Percentiles rank a stretch among this genome's conserved stretches.
These are phyloP conservation scores for Podila verticillata DNA, from an alignment of 192 early-diverging fungal genomes.

Conservation along the genomic window DNA sequence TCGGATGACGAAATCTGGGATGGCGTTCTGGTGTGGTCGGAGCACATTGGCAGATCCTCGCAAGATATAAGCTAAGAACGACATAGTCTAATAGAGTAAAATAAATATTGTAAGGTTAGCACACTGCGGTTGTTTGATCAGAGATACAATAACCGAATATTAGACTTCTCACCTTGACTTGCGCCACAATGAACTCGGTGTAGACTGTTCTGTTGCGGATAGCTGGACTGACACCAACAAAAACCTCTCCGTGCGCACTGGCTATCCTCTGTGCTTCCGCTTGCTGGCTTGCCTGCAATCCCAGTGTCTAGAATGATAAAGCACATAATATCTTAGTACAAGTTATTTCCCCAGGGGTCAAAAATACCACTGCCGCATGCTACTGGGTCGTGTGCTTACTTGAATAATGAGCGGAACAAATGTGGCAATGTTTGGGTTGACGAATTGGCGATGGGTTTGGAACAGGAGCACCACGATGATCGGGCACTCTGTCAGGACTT, in stretches of 20 bases:
- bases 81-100: constrained; percentile 75
- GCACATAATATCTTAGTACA: neutral
- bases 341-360: too few species aligned
- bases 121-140: neutral
- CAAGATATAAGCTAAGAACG: constrained; percentile 96
- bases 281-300: constrained; percentile 65
- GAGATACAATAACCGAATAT: too few species aligned
- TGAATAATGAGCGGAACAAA: constrained; percentile 92
- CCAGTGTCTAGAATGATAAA: constrained; percentile 51
- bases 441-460: constrained; percentile 87
- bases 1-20: constrained; percentile 89
- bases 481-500: constrained; percentile 97
- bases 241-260: constrained; percentile 65
- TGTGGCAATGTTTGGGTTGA: constrained; percentile 79
- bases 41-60: constrained; percentile 78
- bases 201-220: constrained; percentile 81
- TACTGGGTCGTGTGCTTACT: constrained; percentile 48
- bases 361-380: neutral
- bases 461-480: constrained; percentile 97
- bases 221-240: constrained; percentile 80
- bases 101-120: neutral
- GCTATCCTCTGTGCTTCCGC: constrained; percentile 62
- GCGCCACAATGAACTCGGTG: constrained; percentile 91
- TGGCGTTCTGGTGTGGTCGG: constrained; percentile 78
- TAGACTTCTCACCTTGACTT: constrained; percentile 88